Conservation (phyloP, 176 grass and related monocot species). For the Hordeum marinum region DNA sequence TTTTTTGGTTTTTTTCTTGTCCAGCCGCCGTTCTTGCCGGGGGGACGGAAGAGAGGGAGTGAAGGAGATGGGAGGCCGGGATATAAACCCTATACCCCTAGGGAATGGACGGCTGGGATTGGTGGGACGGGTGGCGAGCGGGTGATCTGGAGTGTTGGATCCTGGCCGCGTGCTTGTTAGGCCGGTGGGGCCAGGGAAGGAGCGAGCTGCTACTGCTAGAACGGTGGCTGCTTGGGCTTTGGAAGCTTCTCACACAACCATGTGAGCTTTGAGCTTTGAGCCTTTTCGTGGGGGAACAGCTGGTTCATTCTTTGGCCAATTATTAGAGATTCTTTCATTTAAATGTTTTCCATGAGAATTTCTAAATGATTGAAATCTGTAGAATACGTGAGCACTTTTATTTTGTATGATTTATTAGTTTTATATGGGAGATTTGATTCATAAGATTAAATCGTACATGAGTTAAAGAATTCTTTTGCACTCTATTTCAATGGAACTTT, state of each 20-base stretch:
- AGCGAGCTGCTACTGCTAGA: background rate
- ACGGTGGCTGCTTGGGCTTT: background rate
- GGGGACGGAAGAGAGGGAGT: slow-evolving; percentile 22
- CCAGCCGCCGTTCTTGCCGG: slow-evolving; percentile 38
- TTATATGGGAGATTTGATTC: no score
- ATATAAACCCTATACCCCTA: slow-evolving; percentile 61
- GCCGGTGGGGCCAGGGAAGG: background rate
- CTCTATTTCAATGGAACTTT: no score
- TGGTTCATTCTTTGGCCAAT: no score
- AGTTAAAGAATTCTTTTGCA: no score
- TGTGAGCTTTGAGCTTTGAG: no score
- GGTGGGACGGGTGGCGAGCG: background rate
- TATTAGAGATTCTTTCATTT: no score
- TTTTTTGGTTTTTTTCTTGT: background rate
- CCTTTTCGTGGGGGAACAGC: no score
- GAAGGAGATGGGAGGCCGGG: background rate
- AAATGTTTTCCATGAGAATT: no score
- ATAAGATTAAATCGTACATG: no score
- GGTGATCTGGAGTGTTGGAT: slow-evolving; percentile 10
- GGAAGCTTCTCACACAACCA: background rate
- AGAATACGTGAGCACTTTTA: no score
- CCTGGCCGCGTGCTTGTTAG: background rate
- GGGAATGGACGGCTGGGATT: slow-evolving; percentile 6
- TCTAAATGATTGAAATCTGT: no score
- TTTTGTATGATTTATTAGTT: no score